A percentile compares a stretch with the other conserved stretches of the same genome.
Evolutionary conservation across 192 early-diverging fungal genomes (phyloP).

Genomic region (Coemansia sp.): DNA sequence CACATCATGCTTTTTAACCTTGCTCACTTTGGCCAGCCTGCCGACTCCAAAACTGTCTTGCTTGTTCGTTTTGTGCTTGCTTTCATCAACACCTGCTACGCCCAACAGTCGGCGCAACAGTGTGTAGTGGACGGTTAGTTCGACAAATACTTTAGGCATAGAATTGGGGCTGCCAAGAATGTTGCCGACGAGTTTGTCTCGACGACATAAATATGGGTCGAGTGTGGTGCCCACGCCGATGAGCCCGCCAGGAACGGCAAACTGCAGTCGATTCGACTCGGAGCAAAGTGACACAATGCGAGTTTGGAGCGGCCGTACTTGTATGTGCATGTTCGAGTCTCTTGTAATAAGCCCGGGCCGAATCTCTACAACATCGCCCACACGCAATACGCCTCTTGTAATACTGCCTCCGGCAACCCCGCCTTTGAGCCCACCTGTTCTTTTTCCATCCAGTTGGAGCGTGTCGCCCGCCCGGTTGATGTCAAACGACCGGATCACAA

Average conservation of each 20-base stretch:
- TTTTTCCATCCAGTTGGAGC: neutral
- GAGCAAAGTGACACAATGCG: slow-evolving; percentile 47
- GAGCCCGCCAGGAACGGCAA: slow-evolving; percentile 96
- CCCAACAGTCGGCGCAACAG: slow-evolving; percentile 91
- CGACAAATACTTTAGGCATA: slow-evolving; percentile 88
- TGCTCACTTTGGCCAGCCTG: slow-evolving; percentile 68
- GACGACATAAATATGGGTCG: slow-evolving; percentile 92
- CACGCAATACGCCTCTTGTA: neutral
- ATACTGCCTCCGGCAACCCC: neutral
- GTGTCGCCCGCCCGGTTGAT: slow-evolving; percentile 89
- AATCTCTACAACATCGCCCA: neutral
- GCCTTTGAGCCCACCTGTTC: neutral
- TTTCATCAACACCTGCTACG: slow-evolving; percentile 77
- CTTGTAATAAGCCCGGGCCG: neutral
- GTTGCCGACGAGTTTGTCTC: slow-evolving; percentile 92
- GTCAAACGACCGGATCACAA: slow-evolving; percentile 97
- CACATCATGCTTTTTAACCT: slow-evolving; percentile 54
- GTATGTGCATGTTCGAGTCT: neutral
- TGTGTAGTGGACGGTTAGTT: slow-evolving; percentile 94
- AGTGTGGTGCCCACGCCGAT: slow-evolving; percentile 96
- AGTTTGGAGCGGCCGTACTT: neutral
- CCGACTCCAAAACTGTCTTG: no score
- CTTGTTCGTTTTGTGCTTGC: no score
- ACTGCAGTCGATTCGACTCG: slow-evolving; percentile 86
- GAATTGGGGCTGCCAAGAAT: slow-evolving; percentile 87